Evolutionary conservation across 2,329 filamentous ascomycete genomes (phyloP).

Genomic region (Talaromyces sp.): DNA sequence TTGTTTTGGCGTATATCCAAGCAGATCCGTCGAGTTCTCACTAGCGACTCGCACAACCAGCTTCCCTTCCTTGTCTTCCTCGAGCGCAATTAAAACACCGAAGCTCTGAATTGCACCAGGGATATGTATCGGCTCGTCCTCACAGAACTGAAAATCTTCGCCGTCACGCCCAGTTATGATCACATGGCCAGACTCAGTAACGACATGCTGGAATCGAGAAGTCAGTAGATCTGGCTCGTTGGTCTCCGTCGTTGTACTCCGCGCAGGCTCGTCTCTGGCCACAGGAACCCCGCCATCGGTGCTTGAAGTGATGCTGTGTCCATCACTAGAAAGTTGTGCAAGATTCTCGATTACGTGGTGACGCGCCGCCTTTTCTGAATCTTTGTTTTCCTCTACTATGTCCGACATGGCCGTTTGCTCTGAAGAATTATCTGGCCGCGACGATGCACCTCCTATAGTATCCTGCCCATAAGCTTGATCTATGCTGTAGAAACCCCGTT

Average conservation of each 20-base stretch:
- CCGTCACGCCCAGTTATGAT: constrained; percentile 77
- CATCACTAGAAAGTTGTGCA: constrained; percentile 15
- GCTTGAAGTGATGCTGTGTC: constrained; percentile 16
- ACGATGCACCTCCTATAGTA: constrained; percentile 16
- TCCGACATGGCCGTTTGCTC: background rate
- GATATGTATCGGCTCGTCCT: constrained; percentile 87
- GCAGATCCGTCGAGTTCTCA: constrained; percentile 72
- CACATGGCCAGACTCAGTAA: constrained; percentile 74
- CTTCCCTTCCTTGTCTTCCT: constrained; percentile 65
- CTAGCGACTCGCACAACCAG: constrained; percentile 71
- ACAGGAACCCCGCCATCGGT: constrained; percentile 20
- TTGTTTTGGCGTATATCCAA: constrained; percentile 73
- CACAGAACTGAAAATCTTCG: constrained; percentile 70
- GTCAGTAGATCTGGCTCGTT: constrained; percentile 58
- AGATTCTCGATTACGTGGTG: constrained; percentile 22
- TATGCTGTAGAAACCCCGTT: constrained; percentile 30
- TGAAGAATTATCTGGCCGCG: background rate
- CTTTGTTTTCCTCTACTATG: constrained; percentile 9
- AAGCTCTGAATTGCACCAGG: constrained; percentile 82
- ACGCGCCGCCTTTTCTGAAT: constrained; percentile 7
- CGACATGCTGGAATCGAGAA: constrained; percentile 72
- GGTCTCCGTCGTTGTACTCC: constrained; percentile 35
- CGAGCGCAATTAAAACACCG: constrained; percentile 70
- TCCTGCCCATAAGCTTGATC: constrained; percentile 26
- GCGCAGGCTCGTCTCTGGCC: constrained; percentile 11